Conservation (phyloP, 495 filamentous ascomycete species). For the Hyphodiscus hymeniophilus region DNA sequence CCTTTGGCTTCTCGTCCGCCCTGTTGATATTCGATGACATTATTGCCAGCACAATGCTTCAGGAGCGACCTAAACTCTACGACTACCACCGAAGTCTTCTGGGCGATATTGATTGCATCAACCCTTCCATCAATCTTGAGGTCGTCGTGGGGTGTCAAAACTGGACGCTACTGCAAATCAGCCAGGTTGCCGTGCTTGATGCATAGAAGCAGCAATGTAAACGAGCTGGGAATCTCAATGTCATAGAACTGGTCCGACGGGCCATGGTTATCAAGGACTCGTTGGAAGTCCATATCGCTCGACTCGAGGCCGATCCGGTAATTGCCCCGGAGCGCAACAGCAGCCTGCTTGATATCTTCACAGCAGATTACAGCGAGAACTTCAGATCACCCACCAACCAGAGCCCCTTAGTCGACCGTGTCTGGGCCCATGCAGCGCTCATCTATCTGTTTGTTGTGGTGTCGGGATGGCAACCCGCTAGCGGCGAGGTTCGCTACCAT, state of each 20-base stretch:
- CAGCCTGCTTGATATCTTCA: constrained; percentile 2
- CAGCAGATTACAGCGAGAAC: constrained; percentile 1
- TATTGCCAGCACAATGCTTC: constrained; percentile 6
- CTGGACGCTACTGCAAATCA: constrained; percentile 27
- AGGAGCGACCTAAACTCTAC: constrained; percentile 3
- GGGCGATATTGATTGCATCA: not conserved
- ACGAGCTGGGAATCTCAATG: constrained; percentile 24
- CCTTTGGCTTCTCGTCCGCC: constrained; percentile 2
- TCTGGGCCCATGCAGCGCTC: constrained; percentile 7
- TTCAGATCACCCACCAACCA: constrained; percentile 3
- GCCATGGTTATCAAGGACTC: constrained; percentile 25
- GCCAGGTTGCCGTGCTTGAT: constrained; percentile 29
- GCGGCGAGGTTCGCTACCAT: constrained; percentile 1
- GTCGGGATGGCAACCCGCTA: constrained; percentile 1
- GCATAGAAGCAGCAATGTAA: constrained; percentile 30
- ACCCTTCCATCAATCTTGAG: constrained; percentile 22
- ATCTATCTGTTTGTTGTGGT: constrained; percentile 2
- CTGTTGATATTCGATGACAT: constrained; percentile 5
- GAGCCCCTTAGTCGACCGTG: not conserved
- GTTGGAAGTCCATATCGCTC: constrained; percentile 7
- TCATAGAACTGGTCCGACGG: constrained; percentile 28
- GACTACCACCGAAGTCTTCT: constrained; percentile 3
- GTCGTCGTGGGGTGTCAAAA: constrained; percentile 27
- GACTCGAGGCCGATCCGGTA: constrained; percentile 2
- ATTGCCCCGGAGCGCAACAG: not conserved